Conservation (phyloP, 2,329 filamentous ascomycete genomes). For the Penicillium sumatraense region DNA sequence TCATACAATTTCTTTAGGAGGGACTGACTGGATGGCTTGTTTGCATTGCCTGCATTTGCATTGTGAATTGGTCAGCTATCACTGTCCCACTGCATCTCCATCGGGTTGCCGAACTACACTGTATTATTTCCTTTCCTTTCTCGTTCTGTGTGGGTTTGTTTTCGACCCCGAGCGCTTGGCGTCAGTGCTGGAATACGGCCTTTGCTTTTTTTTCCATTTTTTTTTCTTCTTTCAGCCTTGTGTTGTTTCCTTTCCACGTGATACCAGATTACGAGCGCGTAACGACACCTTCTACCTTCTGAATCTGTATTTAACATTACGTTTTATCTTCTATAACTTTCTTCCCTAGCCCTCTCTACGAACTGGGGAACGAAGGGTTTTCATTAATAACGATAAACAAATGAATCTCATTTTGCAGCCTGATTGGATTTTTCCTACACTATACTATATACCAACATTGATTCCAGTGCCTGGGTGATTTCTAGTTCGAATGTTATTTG, state of each 20-base stretch:
- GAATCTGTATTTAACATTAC: constrained; percentile 37
- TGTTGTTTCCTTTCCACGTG: constrained; percentile 20
- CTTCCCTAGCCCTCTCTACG: not conserved
- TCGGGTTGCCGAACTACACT: constrained; percentile 5
- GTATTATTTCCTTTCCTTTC: constrained; percentile 19
- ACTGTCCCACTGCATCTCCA: constrained; percentile 16
- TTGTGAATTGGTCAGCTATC: constrained; percentile 13
- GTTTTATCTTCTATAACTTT: constrained; percentile 9
- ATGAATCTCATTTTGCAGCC: no score
- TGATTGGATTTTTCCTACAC: no score
- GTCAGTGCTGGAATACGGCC: constrained; percentile 29
- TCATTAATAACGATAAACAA: not conserved
- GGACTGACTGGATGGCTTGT: constrained; percentile 3
- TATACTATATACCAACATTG: no score
- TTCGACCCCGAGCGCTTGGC: constrained; percentile 30
- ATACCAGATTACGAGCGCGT: constrained; percentile 40
- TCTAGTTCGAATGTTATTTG: no score
- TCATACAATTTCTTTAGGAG: constrained; percentile 3
- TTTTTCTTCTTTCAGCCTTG: constrained; percentile 10
- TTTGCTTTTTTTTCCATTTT: constrained; percentile 10
- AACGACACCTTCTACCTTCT: constrained; percentile 31
- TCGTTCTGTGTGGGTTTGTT: constrained; percentile 2
- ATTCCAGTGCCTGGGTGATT: no score
- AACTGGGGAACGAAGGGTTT: not conserved
- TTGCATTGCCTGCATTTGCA: constrained; percentile 9